Base-by-base conservation (phyloP, 805 yeast species). In the Clavispora santaluciae region DNA sequence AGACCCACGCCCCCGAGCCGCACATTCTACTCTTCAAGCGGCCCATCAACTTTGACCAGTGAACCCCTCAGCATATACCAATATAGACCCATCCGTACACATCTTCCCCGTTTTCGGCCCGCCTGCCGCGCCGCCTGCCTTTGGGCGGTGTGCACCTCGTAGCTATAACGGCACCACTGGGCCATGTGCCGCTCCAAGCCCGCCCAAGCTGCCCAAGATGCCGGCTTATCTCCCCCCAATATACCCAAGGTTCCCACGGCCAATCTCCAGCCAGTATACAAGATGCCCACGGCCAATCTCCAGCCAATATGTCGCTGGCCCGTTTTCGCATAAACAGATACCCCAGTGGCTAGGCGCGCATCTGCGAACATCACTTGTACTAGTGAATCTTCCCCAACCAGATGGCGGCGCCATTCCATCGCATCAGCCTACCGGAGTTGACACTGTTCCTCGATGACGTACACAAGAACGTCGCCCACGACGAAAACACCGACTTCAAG, bases 1-100 rank as follows among this genome's bases (percentile, higher is more conserved):
- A 93, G 57, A 90, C 96, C 31, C 99, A 93, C 61, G 75, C 98
- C 1, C 99, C 99, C 33, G 99, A 93, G 64, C 99, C 99, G 20
- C 99, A 93, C 60, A 93, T 93, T 45, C 69, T 93, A 46, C 72
- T 93, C 45, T 93, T 93, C 55, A 74, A 72, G 64, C 75, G 90
- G 56, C 78, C 86, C 15, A 68, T 77, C 33, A 75, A 76, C 53
- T 78, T 70, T 49, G 83, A 70, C 37, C 70, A 64, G 53, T 67
- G 53, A 45, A 9, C 35, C 18, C 16, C 8, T 21, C 23, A 21
- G 33, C 16, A 18, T 20, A 36, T 36, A 25, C 38, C 31, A 16
- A 23, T 36, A 29, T 28, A 28, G 31, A 28, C 31, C 6, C 20
- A n/a, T n/a, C n/a, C n/a, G n/a, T n/a, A n/a, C n/a, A n/a, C n/a